phyloP scores from a whole-genome alignment of 306 rosid genomes.

The Canavalia ensiformis region DNA sequence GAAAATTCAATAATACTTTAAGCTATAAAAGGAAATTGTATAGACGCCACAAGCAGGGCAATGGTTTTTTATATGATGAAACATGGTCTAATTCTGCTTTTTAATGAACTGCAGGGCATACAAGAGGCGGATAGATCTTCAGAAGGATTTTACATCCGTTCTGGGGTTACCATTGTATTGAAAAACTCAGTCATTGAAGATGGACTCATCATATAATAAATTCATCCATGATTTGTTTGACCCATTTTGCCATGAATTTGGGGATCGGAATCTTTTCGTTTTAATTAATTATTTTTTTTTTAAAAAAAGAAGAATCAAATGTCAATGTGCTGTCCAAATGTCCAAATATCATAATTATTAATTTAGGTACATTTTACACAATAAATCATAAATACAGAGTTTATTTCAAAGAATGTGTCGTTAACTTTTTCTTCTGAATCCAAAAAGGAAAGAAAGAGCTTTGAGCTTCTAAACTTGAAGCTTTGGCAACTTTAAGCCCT shows the following conservation, averaged over 20 bases:
- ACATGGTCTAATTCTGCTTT: slow-evolving; percentile 26
- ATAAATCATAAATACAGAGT: background rate
- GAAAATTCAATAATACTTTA: background rate
- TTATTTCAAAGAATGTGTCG: no score
- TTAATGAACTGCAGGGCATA: slow-evolving; percentile 71
- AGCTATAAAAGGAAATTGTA: background rate
- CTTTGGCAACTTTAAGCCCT: background rate
- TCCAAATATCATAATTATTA: slow-evolving; percentile 9
- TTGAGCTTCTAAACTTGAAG: background rate
- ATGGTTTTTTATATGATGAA: slow-evolving; percentile 30
- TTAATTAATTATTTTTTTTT: background rate
- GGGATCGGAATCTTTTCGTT: slow-evolving; percentile 43
- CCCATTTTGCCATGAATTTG: slow-evolving; percentile 43
- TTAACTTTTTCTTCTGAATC: background rate
- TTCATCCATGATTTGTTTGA: slow-evolving; percentile 29
- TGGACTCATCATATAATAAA: slow-evolving; percentile 65
- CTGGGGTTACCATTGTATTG: slow-evolving; percentile 73
- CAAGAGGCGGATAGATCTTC: slow-evolving; percentile 92
- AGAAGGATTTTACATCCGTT: slow-evolving; percentile 92
- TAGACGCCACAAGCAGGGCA: background rate
- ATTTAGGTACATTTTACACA: background rate
- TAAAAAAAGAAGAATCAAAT: background rate
- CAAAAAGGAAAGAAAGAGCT: background rate
- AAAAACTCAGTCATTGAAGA: slow-evolving; percentile 78
- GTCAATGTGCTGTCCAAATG: background rate